Base-by-base conservation (phyloP, 345 rosid species). In the Ceriops zippeliana region DNA sequence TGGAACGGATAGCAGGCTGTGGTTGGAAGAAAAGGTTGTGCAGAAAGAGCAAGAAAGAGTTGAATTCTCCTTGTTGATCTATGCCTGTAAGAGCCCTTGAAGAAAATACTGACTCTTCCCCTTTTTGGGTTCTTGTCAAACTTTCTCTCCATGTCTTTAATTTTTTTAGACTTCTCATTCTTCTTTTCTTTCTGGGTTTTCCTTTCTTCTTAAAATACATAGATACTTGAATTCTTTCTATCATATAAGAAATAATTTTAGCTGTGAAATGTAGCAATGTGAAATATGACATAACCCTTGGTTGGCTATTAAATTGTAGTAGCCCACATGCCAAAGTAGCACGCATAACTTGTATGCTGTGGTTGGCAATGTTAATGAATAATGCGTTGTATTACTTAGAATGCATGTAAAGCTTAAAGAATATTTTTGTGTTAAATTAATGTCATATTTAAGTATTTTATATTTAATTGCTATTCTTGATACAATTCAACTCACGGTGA, bases 21-120 rank as follows among this genome's bases (percentile, higher is more conserved):
- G 90, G 96, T 73, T 86, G 57, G 97, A 90, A 65, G 96, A 89
- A 77, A 87, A 84, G 73, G 49, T 77, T 67, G 70, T 59, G 65
- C 76, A 87, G 83, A 80, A 84, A 70, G 89, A 84, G 52, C 89
- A 88, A 78, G 85, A 86, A 63, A 85, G 68, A 58, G 62, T 78
- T 68, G 96, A 86, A 37, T 93, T 90, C 89, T 87, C 96, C 56
- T 74, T 93, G 82, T 78, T 86, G 81, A 88, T 93, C 70, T 83
- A 86, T 70, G 97, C 97, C 76, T 75, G 81, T 83, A 90, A 84
- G 91, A 85, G 68, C 54, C 58, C 78, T 57, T 76, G 72, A 80
- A 58, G 54, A 63, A 67, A 17, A 38, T 4, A 67, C 65, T 66
- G 60, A 78, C 54, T 35, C 56, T 71, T 66, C 37, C 37, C 37